phyloP scores from a whole-genome alignment of 805 yeast species.

The Sugiyamaella mastotermitis region DNA sequence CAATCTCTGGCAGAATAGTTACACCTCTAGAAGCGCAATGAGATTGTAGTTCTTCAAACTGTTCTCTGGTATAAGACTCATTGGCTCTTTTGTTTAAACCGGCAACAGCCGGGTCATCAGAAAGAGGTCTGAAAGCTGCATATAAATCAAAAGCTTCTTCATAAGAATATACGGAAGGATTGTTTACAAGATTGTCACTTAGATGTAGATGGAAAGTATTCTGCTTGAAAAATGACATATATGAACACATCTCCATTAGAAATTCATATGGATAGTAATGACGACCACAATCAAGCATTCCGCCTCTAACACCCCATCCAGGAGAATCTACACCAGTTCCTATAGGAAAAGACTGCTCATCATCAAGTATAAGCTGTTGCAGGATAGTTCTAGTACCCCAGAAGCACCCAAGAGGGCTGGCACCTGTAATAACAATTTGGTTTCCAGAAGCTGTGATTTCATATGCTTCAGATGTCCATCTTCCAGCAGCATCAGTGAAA shows the following conservation, averaged over 20 bases:
- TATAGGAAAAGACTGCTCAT: background rate
- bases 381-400: slow-evolving; percentile 8
- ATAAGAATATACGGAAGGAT: too few species aligned
- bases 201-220: too few species aligned
- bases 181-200: too few species aligned
- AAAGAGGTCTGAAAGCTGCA: too few species aligned
- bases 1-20: too few species aligned
- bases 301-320: slow-evolving; percentile 8
- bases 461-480: slow-evolving; percentile 7
- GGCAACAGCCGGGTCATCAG: too few species aligned
- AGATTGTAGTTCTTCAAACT: too few species aligned
- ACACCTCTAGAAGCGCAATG: too few species aligned
- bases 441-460: slow-evolving; percentile 3
- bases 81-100: too few species aligned
- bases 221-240: slow-evolving; percentile 9
- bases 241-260: slow-evolving; percentile 8
- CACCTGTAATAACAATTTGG: slow-evolving; percentile 3
- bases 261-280: slow-evolving; percentile 8
- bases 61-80: too few species aligned
- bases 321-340: slow-evolving; percentile 8
- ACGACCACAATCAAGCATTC: slow-evolving; percentile 7
- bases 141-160: too few species aligned
- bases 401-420: slow-evolving; percentile 8
- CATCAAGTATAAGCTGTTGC: slow-evolving; percentile 5
- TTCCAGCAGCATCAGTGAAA: slow-evolving; percentile 4